Percentiles rank a stretch among this genome's conserved stretches.
phyloP scores from a whole-genome alignment of 495 filamentous ascomycete genomes.

The Penicillium daleae region DNA sequence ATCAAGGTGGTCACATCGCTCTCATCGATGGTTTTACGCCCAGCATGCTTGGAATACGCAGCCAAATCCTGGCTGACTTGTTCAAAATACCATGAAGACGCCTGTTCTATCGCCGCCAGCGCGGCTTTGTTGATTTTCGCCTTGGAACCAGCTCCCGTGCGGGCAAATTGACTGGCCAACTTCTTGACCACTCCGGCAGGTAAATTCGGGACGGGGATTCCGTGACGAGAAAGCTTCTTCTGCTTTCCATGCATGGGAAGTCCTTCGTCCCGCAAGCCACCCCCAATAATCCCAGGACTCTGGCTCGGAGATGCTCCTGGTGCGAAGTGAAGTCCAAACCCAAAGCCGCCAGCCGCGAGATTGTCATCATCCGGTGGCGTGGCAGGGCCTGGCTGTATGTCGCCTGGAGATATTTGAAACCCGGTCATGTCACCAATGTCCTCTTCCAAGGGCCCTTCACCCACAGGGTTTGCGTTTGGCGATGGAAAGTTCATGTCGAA shows the following conservation, averaged over 20 bases:
- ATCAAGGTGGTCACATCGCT: conserved; percentile 79
- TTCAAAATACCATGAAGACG: conserved; percentile 87
- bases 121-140: conserved; percentile 72
- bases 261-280: conserved; percentile 47
- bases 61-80: conserved; percentile 79
- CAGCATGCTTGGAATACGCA: conserved; percentile 79
- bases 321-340: conserved; percentile 34
- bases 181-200: conserved; percentile 72
- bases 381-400: conserved; percentile 34
- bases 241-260: conserved; percentile 39
- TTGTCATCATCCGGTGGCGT: conserved; percentile 30
- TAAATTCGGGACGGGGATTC: conserved; percentile 75
- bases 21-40: conserved; percentile 83
- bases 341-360: conserved; percentile 35
- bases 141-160: conserved; percentile 60
- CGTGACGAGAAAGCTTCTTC: conserved; percentile 68
- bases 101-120: conserved; percentile 72
- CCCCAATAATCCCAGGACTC: conserved; percentile 45
- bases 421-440: conserved; percentile 43
- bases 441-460: conserved; percentile 38
- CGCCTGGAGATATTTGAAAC: conserved; percentile 41
- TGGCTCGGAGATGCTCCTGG: conserved; percentile 39
- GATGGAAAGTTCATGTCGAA: conserved; percentile 51
- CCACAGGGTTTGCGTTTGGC: conserved; percentile 34
- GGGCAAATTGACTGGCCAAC: conserved; percentile 71